Percentiles rank a stretch among this genome's conserved stretches.
phyloP scores from a whole-genome alignment of 2,329 filamentous ascomycete species.

The Rhinocladiella similis region DNA sequence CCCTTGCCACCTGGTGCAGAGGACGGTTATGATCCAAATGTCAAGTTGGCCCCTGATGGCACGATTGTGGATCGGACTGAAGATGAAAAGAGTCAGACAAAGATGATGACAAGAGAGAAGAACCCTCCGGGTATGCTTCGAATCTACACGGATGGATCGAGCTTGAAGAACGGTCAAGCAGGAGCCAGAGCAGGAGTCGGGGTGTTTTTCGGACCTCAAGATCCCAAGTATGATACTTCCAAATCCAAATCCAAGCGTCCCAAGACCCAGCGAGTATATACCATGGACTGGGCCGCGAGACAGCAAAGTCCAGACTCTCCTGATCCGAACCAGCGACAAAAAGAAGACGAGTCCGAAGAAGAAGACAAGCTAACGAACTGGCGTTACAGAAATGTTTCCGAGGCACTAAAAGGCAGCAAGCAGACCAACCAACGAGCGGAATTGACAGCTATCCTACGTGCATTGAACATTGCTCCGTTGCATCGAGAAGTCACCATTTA shows the following conservation, averaged over 20 bases:
- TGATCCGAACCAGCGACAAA: conserved; percentile 4
- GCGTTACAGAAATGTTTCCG: conserved; percentile 66
- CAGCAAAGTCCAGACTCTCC: neutral
- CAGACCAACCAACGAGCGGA: conserved; percentile 99
- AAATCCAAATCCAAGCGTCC: conserved; percentile 12
- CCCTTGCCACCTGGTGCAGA: conserved; percentile 57
- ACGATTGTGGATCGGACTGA: conserved; percentile 57
- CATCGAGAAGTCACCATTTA: conserved; percentile 72
- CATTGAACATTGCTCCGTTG: conserved; percentile 71
- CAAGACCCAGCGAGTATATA: conserved; percentile 23
- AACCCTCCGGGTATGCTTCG: conserved; percentile 53
- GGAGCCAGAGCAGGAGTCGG: conserved; percentile 60
- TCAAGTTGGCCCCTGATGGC: conserved; percentile 57
- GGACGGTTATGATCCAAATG: conserved; percentile 62
- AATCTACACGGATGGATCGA: conserved; percentile 66
- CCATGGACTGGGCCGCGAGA: conserved; percentile 28
- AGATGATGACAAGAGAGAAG: conserved; percentile 40
- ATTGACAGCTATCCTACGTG: conserved; percentile 80
- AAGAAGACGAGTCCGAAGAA: conserved; percentile 8
- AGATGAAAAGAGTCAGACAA: conserved; percentile 50
- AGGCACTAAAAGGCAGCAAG: conserved; percentile 68
- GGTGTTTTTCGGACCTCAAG: conserved; percentile 63
- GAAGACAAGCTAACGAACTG: conserved; percentile 28
- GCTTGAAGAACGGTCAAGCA: conserved; percentile 57
- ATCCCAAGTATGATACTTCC: conserved; percentile 49